Base-by-base conservation (phyloP, 2,329 filamentous ascomycete species). In the Ophiostoma quercus region DNA sequence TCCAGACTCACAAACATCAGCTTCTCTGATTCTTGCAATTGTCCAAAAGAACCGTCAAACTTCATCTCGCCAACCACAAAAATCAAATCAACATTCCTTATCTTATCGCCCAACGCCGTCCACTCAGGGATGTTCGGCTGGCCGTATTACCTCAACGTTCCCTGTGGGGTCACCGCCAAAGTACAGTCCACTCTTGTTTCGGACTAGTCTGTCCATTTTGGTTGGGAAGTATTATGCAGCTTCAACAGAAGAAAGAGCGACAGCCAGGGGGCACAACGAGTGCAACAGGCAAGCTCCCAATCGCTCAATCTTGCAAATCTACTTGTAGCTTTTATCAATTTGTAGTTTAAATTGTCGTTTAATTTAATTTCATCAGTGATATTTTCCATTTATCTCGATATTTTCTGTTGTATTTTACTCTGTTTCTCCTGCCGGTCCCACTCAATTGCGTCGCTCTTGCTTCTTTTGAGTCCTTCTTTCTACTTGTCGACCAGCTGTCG, bases 31-130 rank as follows among this genome's bases (percentile, higher is more conserved):
- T n/a, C 16, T n/a, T 47, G 19, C 6, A 47, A n/a, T 47, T 47
- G 43, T 4, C 43, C 19, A 16, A n/a, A n/a, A n/a, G 16, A 47
- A 47, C 43, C 19, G 6, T 47, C 4, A 29, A 43, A 43, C 25
- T 14, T 32, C 60, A 32, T 11, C 19, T 63, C 29, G 57, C 22
- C 22, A 62, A 62, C 25, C 16, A 19, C 41, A 47, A 47, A 47
- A 47, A 47, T 47, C 19, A 65, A 11, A 37, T 5, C 62, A n/a
- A 37, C 9, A 39, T n/a, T 22, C 19, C 51, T 70, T 73, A 71
- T 73, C 72, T 73, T 73, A 73, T 73, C 72, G 67, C 29, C 14
- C 43, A 37, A 39, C 57, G 39, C n/a, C 43, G 43, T 47, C 43
- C 14, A n/a, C 43, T 47, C 43, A 47, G 43, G 43, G 43, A 47